A percentile compares a stretch with the other conserved stretches of the same genome.
These are phyloP conservation scores for Macrophomina tecta DNA, from an alignment of 2,329 filamentous ascomycete species.

Conservation along the genomic window DNA sequence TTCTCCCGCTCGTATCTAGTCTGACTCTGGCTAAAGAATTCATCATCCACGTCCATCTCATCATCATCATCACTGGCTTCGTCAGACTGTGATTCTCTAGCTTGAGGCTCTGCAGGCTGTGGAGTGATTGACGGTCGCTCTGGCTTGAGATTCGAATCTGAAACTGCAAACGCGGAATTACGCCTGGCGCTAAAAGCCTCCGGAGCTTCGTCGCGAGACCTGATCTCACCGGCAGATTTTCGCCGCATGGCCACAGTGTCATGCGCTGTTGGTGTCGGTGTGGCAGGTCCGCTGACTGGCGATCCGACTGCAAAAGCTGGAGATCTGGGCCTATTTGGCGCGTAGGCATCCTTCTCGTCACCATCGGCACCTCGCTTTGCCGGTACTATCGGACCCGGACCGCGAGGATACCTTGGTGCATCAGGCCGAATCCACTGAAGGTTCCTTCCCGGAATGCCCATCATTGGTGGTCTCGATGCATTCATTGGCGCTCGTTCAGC, in stretches of 20 bases:
- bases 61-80: constrained; percentile 52
- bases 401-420: constrained; percentile 33
- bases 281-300: constrained; percentile 9
- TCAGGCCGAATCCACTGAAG: constrained; percentile 52
- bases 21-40: constrained; percentile 50
- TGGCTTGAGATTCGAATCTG: constrained; percentile 21
- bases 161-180: constrained; percentile 29
- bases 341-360: constrained; percentile 48
- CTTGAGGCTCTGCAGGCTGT: constrained; percentile 1
- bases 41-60: constrained; percentile 54
- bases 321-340: constrained; percentile 20
- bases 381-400: constrained; percentile 39
- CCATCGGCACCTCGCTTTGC: constrained; percentile 53
- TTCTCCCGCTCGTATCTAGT: constrained; percentile 55
- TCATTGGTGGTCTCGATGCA: constrained; percentile 40
- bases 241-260: constrained; percentile 34
- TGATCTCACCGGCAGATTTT: constrained; percentile 26
- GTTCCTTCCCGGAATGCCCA: constrained; percentile 41
- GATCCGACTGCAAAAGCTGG: constrained; percentile 20
- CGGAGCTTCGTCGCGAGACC: constrained; percentile 15
- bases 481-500: constrained; percentile 39
- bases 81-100: constrained; percentile 23
- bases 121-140: constrained; percentile 16
- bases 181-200: constrained; percentile 29
- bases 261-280: constrained; percentile 36